Evolutionary conservation across 2,329 filamentous ascomycete species (phyloP).

Genomic region (Trichoderma gracile): DNA sequence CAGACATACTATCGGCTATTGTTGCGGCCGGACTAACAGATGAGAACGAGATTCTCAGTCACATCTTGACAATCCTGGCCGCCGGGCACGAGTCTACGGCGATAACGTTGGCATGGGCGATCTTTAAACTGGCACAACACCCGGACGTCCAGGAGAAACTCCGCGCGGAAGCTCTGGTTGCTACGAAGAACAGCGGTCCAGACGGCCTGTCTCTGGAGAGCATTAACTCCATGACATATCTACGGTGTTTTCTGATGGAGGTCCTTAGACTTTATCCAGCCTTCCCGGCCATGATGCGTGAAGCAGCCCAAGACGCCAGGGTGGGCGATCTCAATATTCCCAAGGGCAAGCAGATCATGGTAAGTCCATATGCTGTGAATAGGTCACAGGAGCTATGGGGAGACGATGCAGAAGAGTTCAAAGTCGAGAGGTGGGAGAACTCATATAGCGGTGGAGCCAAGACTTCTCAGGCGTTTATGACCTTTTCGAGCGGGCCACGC

Average conservation of each 20-base stretch:
- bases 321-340: not conserved
- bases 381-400: conserved; percentile 11
- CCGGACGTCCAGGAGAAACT: not conserved
- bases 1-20: conserved; percentile 13
- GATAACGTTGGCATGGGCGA: conserved; percentile 4
- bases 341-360: conserved; percentile 8
- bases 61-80: conserved; percentile 10
- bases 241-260: conserved; percentile 15
- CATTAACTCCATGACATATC: not conserved
- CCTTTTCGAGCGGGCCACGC: conserved; percentile 9
- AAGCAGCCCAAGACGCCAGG: not conserved
- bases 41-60: conserved; percentile 6
- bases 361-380: conserved; percentile 11
- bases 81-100: conserved; percentile 18
- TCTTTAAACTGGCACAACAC: conserved; percentile 11
- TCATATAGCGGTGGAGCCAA: conserved; percentile 10
- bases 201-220: not conserved
- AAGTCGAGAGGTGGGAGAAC: conserved; percentile 6
- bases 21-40: conserved; percentile 4
- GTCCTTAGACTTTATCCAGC: conserved; percentile 14
- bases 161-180: not conserved
- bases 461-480: not conserved
- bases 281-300: conserved; percentile 9
- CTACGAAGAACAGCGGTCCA: not conserved
- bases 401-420: conserved; percentile 10